Conservation (phyloP, 2,329 filamentous ascomycete species). For the Scedosporium aurantiacum region DNA sequence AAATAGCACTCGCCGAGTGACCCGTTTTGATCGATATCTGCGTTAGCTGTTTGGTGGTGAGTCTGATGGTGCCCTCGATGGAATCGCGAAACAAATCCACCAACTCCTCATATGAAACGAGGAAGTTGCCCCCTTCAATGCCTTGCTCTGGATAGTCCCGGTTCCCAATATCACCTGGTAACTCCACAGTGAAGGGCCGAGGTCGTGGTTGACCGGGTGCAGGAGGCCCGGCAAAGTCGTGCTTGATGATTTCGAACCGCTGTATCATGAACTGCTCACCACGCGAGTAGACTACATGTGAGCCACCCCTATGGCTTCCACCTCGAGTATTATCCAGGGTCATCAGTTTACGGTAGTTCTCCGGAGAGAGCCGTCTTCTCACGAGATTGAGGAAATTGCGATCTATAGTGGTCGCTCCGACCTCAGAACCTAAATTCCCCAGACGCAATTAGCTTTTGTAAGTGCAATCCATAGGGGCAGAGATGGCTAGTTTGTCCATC, state of each 20-base stretch:
- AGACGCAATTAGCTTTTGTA: too few relatives aligned
- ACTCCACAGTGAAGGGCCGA: background rate
- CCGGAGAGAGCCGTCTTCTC: slow-evolving; percentile 3
- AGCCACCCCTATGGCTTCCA: background rate
- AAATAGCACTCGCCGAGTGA: slow-evolving; percentile 3
- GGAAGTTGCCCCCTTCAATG: slow-evolving; percentile 1
- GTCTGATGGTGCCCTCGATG: background rate
- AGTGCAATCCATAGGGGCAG: too few relatives aligned
- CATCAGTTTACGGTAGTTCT: slow-evolving; percentile 6
- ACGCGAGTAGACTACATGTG: background rate
- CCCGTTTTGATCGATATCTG: slow-evolving; percentile 9
- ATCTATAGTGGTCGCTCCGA: slow-evolving; percentile 11
- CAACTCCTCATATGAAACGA: slow-evolving; percentile 6
- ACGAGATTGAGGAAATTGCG: slow-evolving; percentile 10
- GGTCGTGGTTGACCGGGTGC: background rate
- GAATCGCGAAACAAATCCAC: slow-evolving; percentile 10
- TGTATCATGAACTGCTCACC: slow-evolving; percentile 9
- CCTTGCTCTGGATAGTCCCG: slow-evolving; percentile 3
- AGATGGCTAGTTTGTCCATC: too few relatives aligned
- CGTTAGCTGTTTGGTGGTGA: slow-evolving; percentile 2
- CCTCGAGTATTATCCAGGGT: background rate
- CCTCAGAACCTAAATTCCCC: background rate
- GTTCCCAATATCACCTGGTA: slow-evolving; percentile 4
- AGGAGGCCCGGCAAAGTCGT: slow-evolving; percentile 8
- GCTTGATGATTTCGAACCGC: slow-evolving; percentile 11